A percentile compares a stretch with the other conserved stretches of the same genome.
Evolutionary conservation across 805 yeast genomes (phyloP).

Genomic region (Candida awuae): DNA sequence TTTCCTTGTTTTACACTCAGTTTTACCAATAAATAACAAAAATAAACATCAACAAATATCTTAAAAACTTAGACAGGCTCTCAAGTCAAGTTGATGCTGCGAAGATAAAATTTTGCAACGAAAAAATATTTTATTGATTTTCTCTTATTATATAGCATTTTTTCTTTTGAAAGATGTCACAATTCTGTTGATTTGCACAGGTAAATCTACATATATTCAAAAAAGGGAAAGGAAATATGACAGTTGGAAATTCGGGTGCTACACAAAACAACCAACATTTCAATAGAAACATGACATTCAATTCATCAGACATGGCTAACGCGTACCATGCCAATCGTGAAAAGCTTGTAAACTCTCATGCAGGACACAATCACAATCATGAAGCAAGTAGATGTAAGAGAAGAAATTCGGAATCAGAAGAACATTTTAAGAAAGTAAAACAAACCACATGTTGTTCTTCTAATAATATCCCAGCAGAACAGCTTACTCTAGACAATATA

Average conservation of each 20-base stretch:
- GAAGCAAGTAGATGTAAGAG: slow-evolving; percentile 26
- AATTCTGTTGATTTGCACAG: no score
- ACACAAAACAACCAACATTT: not conserved
- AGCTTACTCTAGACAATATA: slow-evolving; percentile 23
- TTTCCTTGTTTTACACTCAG: not conserved
- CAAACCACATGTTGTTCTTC: slow-evolving; percentile 21
- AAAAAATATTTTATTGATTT: no score
- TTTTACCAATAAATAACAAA: no score
- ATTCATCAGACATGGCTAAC: slow-evolving; percentile 5
- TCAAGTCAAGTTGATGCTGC: no score
- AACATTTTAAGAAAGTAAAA: slow-evolving; percentile 26
- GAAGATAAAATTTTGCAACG: no score
- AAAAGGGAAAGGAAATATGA: not conserved
- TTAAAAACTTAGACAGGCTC: no score
- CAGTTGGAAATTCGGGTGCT: not conserved
- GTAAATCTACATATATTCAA: no score
- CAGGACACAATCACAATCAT: slow-evolving; percentile 8
- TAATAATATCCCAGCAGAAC: slow-evolving; percentile 11
- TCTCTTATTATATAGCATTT: no score
- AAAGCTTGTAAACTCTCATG: no score
- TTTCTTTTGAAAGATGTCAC: no score
- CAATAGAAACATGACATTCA: not conserved
- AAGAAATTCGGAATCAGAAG: slow-evolving; percentile 29
- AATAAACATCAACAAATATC: no score
- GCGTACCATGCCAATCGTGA: slow-evolving; percentile 14